Base-by-base conservation (phyloP, 768 basidiomycete genomes). In the Neoboletus subvelutipes region DNA sequence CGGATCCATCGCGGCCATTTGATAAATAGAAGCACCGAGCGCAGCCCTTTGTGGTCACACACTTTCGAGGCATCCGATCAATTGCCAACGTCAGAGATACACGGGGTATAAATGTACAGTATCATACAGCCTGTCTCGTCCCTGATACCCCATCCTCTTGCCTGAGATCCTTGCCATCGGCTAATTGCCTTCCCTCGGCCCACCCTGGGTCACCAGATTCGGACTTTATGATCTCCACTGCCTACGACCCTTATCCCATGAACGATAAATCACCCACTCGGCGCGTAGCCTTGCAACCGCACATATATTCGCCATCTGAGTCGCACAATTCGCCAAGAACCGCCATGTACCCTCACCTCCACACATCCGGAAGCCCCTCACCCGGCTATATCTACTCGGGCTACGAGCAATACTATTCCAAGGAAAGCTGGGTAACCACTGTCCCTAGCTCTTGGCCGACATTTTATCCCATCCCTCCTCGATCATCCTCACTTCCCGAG, bases 281-380 rank as follows among this genome's bases (percentile, higher is more conserved):
- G 29, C 65, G 64, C 40, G 55, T 39, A 54, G 51, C 57, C 20
- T 46, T 65, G 58, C 64, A 64, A 12, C 72, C 70, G 5, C 56
- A 72, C 63, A 73, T 72, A 72, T 73, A 65, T 60, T 71, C 60
- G 0, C 61, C 67, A 53, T 62, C 70, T 45, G 62, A 73, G 29
- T 47, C 63, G n/a, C 61, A 64, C 39, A 20, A 18, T 31, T 50
- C 59, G 10, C 63, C 63, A 61, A 55, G 50, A 56, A 58, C 56
- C 56, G 20, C 57, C 63, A 72, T 72, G 71, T 70, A 68, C 17
- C 66, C 72, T n/a, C 64, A 58, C 55, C 54, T 59, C 52, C 64
- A 64, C 45, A 5, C 53, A 20, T 47, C 57, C 4, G 57, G 51
- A 24, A 68, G 66, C 39, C 62, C 64, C 8, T 62, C 64, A 0